Evolutionary conservation across 2,329 filamentous ascomycete species (phyloP).

Genomic region (Pyrenophora tritici-repentis): DNA sequence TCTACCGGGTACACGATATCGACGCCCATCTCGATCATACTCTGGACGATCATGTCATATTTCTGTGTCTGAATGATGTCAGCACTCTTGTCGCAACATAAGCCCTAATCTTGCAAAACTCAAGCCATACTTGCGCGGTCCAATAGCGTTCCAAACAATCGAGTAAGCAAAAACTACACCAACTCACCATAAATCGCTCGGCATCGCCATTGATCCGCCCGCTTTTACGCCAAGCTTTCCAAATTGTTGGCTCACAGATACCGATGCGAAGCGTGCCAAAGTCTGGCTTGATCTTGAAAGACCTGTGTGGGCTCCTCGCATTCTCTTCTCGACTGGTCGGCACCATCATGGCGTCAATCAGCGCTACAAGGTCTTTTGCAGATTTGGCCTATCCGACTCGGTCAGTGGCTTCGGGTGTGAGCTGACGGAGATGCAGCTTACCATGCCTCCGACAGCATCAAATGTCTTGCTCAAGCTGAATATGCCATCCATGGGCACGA

Average conservation of each 20-base stretch:
- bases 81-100: slow-evolving; percentile 10
- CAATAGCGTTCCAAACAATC: neutral
- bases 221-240: slow-evolving; percentile 43
- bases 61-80: slow-evolving; percentile 37
- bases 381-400: slow-evolving; percentile 34
- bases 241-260: slow-evolving; percentile 45
- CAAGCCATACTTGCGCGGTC: neutral
- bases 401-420: slow-evolving; percentile 4
- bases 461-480: slow-evolving; percentile 44
- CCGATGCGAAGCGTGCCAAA: slow-evolving; percentile 41
- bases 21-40: slow-evolving; percentile 45
- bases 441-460: slow-evolving; percentile 42
- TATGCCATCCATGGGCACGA: slow-evolving; percentile 45
- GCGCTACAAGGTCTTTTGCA: slow-evolving; percentile 43
- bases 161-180: slow-evolving; percentile 2
- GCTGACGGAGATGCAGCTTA: slow-evolving; percentile 11
- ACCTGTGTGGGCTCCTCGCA: slow-evolving; percentile 25
- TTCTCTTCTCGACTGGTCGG: slow-evolving; percentile 36
- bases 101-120: slow-evolving; percentile 3
- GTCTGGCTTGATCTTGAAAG: slow-evolving; percentile 41
- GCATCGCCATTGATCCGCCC: slow-evolving; percentile 44
- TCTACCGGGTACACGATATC: slow-evolving; percentile 45
- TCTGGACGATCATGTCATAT: slow-evolving; percentile 43
- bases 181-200: slow-evolving; percentile 45
- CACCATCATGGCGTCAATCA: slow-evolving; percentile 40